phyloP scores from a whole-genome alignment of 2,329 filamentous ascomycete genomes.

The Neocatenulostroma microsporum region DNA sequence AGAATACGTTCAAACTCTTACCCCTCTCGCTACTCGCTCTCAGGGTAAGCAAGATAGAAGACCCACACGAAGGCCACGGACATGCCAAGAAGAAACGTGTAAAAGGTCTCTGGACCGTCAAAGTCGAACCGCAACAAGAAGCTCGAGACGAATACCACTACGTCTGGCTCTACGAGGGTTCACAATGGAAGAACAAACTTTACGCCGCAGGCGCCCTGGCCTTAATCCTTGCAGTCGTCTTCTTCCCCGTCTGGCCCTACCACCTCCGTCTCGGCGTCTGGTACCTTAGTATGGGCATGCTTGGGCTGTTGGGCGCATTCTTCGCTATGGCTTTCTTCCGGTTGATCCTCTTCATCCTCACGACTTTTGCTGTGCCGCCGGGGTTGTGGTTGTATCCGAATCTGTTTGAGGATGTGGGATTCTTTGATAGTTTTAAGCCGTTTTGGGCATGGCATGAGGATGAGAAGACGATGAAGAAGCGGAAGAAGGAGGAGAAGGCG shows the following conservation, averaged over 20 bases:
- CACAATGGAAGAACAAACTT: constrained; percentile 87
- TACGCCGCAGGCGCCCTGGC: constrained; percentile 78
- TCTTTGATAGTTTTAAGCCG: constrained; percentile 93
- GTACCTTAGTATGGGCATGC: constrained; percentile 91
- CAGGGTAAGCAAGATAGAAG: constrained; percentile 75
- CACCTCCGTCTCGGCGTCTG: constrained; percentile 88
- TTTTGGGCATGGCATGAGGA: constrained; percentile 89
- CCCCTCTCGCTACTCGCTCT: constrained; percentile 91
- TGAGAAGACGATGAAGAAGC: constrained; percentile 30
- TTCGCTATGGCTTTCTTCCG: constrained; percentile 97
- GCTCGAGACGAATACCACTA: constrained; percentile 83
- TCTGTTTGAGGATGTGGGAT: constrained; percentile 95
- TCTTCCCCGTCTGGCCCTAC: constrained; percentile 95
- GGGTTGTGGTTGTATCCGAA: constrained; percentile 99
- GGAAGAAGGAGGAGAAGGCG: constrained; percentile 30
- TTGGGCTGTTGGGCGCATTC: constrained; percentile 84
- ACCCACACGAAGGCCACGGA: constrained; percentile 61
- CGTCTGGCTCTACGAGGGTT: constrained; percentile 90
- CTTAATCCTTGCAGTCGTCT: constrained; percentile 77
- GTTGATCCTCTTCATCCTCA: constrained; percentile 86
- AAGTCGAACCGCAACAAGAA: constrained; percentile 93
- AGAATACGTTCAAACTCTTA: constrained; percentile 90
- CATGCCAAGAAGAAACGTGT: constrained; percentile 71
- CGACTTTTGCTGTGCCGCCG: constrained; percentile 74
- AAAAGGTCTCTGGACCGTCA: constrained; percentile 94